phyloP scores from a whole-genome alignment of 2,329 filamentous ascomycete genomes.

The Aureobasidium sp. region DNA sequence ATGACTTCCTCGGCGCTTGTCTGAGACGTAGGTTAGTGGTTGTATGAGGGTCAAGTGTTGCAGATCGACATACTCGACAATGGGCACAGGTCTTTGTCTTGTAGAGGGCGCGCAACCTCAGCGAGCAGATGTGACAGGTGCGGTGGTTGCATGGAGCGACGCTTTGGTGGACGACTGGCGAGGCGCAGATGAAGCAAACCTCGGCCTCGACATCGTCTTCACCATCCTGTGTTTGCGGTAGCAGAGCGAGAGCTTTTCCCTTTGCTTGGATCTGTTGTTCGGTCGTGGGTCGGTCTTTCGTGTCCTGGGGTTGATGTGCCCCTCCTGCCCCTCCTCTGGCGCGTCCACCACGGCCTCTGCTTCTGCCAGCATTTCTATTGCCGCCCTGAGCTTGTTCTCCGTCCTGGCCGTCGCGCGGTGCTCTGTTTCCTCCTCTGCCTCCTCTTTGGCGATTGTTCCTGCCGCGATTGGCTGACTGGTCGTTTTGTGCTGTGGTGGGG shows the following conservation, averaged over 20 bases:
- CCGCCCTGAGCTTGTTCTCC: constrained; percentile 22
- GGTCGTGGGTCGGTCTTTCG: constrained; percentile 20
- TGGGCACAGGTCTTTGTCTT: constrained; percentile 97
- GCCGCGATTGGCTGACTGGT: constrained; percentile 11
- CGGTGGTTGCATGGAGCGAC: constrained; percentile 92
- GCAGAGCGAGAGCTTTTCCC: neutral
- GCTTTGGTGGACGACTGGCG: constrained; percentile 75
- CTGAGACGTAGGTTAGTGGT: constrained; percentile 25
- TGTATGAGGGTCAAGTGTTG: neutral
- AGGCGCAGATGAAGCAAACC: constrained; percentile 96
- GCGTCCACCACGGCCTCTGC: constrained; percentile 30
- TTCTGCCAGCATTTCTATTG: constrained; percentile 22
- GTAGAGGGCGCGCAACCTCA: constrained; percentile 86
- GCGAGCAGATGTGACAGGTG: constrained; percentile 90
- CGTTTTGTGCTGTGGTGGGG: neutral
- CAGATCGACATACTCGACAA: constrained; percentile 61
- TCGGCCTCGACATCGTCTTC: constrained; percentile 46
- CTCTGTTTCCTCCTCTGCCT: constrained; percentile 29
- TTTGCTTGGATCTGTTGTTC: constrained; percentile 14
- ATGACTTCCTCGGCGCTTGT: constrained; percentile 73
- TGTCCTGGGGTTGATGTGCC: constrained; percentile 18
- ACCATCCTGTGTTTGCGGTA: neutral
- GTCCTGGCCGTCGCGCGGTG: constrained; percentile 19
- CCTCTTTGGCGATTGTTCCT: constrained; percentile 29
- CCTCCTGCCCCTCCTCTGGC: constrained; percentile 26